Evolutionary conservation across 345 rosid genomes (phyloP).

Genomic region (Dipteronia sinensis): DNA sequence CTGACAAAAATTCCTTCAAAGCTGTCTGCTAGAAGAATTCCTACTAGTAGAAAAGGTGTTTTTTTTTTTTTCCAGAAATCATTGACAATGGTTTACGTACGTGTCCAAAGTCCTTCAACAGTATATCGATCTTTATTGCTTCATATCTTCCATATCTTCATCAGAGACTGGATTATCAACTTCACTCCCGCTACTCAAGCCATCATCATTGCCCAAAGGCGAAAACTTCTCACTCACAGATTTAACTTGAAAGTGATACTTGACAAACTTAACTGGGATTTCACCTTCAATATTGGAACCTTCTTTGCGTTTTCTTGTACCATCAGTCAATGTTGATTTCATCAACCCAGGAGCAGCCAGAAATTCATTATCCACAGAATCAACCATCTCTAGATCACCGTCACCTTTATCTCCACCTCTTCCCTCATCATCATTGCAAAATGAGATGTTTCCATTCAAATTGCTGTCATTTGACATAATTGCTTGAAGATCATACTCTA

Average conservation of each 20-base stretch:
- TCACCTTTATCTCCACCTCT: constrained; percentile 19
- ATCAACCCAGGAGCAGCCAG: constrained; percentile 22
- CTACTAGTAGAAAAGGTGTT: not conserved
- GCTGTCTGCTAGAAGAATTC: not conserved
- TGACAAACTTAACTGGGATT: constrained; percentile 47
- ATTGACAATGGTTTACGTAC: not conserved
- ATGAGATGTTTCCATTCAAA: constrained; percentile 15
- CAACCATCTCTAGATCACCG: constrained; percentile 40
- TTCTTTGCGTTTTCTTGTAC: constrained; percentile 73
- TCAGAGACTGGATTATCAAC: constrained; percentile 36
- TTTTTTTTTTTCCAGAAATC: not conserved
- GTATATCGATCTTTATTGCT: constrained; percentile 21
- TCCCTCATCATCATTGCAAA: not conserved
- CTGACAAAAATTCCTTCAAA: not conserved
- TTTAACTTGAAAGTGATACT: constrained; percentile 38
- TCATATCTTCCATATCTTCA: constrained; percentile 38
- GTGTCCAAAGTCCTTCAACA: not conserved
- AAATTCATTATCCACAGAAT: constrained; percentile 22
- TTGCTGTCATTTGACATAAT: constrained; percentile 13
- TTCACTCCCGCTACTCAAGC: constrained; percentile 46
- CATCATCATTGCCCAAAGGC: constrained; percentile 26
- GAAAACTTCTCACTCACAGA: constrained; percentile 23
- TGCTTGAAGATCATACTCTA: constrained; percentile 29
- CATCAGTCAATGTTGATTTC: constrained; percentile 27
- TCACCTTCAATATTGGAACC: constrained; percentile 43